Conservation (phyloP, 2,329 filamentous ascomycete genomes). For the Nothophoma quercina region DNA sequence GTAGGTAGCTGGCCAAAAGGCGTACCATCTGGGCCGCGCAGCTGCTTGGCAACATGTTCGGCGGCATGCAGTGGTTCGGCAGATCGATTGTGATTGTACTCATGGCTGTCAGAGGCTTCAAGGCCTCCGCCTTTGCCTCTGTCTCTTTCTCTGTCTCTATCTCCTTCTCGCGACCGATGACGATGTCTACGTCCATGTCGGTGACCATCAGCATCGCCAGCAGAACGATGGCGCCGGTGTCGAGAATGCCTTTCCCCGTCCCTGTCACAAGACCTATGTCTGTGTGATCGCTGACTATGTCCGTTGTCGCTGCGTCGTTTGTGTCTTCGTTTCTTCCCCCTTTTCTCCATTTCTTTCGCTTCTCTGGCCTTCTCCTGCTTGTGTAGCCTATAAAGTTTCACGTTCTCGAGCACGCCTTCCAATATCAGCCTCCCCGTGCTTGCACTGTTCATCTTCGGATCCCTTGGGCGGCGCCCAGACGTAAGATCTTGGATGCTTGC, state of each 20-base stretch:
- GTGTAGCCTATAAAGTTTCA: slow-evolving; percentile 26
- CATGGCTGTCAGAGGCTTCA: not conserved
- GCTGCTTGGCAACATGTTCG: not conserved
- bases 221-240: not conserved
- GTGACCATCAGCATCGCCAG: too few species aligned
- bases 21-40: slow-evolving; percentile 25
- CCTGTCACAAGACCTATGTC: not conserved
- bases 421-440: slow-evolving; percentile 24
- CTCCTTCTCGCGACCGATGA: not conserved
- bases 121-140: not conserved
- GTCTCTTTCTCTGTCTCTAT: not conserved
- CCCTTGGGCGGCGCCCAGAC: slow-evolving; percentile 10
- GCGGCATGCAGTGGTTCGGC: not conserved
- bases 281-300: not conserved
- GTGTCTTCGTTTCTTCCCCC: not conserved
- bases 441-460: slow-evolving; percentile 15
- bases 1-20: slow-evolving; percentile 29
- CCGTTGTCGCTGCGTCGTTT: too few species aligned
- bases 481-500: slow-evolving; percentile 22
- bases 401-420: slow-evolving; percentile 30
- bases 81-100: not conserved
- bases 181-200: not conserved
- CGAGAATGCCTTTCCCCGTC: not conserved
- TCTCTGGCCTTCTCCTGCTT: slow-evolving; percentile 21
- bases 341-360: slow-evolving; percentile 3